These are phyloP conservation scores for Apiospora koreana DNA, from an alignment of 2,329 filamentous ascomycete genomes.

Conservation along the genomic window DNA sequence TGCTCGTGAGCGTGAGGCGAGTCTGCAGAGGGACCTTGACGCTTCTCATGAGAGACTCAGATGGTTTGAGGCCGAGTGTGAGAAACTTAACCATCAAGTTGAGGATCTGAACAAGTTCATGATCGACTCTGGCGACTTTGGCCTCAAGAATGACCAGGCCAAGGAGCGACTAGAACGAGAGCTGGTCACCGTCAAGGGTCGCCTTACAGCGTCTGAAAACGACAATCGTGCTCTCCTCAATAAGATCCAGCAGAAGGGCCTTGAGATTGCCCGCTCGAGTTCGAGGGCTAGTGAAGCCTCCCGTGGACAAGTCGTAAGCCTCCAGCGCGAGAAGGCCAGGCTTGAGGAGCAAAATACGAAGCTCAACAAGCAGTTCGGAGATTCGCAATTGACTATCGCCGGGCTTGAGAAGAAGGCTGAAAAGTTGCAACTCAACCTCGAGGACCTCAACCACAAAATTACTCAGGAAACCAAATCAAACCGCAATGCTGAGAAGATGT, in stretches of 20 bases:
- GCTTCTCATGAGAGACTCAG: conserved; percentile 74
- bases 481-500: conserved; percentile 85
- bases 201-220: conserved; percentile 89
- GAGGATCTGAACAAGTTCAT: conserved; percentile 87
- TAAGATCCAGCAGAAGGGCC: conserved; percentile 94
- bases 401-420: conserved; percentile 93
- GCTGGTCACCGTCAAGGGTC: conserved; percentile 85
- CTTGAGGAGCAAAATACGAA: conserved; percentile 81
- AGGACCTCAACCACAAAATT: conserved; percentile 91
- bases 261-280: conserved; percentile 90
- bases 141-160: conserved; percentile 85
- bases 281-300: conserved; percentile 85
- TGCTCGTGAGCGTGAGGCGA: conserved; percentile 78
- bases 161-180: conserved; percentile 93
- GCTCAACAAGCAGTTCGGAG: conserved; percentile 80
- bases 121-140: conserved; percentile 85
- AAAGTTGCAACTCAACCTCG: conserved; percentile 82
- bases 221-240: conserved; percentile 95
- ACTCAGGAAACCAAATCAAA: conserved; percentile 86
- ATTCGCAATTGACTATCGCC: conserved; percentile 79
- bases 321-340: conserved; percentile 82
- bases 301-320: conserved; percentile 70
- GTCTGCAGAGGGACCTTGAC: conserved; percentile 77
- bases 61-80: conserved; percentile 78
- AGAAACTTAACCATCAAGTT: conserved; percentile 75